These are phyloP conservation scores for Tylopilus vinaceipallidus DNA, from an alignment of 768 basidiomycete species.

Conservation along the genomic window DNA sequence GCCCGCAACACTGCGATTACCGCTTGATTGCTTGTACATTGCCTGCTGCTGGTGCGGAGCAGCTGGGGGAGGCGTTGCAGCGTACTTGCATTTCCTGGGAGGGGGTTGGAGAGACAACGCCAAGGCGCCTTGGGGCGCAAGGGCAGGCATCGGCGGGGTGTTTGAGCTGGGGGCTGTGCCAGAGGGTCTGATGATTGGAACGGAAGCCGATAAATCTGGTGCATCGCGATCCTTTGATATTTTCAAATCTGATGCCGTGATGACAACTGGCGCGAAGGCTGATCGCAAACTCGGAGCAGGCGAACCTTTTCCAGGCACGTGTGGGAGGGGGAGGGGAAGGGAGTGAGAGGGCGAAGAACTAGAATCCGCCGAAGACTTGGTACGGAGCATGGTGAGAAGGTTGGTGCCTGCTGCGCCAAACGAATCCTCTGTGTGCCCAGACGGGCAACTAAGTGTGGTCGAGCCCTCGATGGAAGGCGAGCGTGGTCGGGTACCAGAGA, in stretches of 20 bases:
- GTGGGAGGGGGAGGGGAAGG: slow-evolving; percentile 31
- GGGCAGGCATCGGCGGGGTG: slow-evolving; percentile 17
- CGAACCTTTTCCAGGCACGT: slow-evolving; percentile 15
- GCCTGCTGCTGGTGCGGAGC: slow-evolving; percentile 8
- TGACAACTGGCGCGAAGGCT: slow-evolving; percentile 16
- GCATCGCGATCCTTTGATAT: slow-evolving; percentile 38
- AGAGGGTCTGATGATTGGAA: slow-evolving; percentile 11
- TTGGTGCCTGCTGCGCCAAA: slow-evolving; percentile 55
- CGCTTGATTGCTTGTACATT: slow-evolving; percentile 26
- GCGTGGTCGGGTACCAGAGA: slow-evolving; percentile 26
- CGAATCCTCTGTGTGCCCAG: slow-evolving; percentile 46
- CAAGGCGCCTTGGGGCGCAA: slow-evolving; percentile 32
- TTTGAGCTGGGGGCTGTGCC: slow-evolving; percentile 32
- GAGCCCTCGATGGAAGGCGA: slow-evolving; percentile 42
- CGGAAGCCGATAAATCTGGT: slow-evolving; percentile 14
- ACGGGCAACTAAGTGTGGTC: slow-evolving; percentile 35
- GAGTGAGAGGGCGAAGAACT: slow-evolving; percentile 26
- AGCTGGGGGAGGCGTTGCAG: background rate
- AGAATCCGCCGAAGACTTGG: slow-evolving; percentile 35
- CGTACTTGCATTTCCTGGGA: slow-evolving; percentile 29
- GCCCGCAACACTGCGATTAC: slow-evolving; percentile 31
- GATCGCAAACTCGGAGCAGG: slow-evolving; percentile 29
- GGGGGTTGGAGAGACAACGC: slow-evolving; percentile 35
- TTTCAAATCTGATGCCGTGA: slow-evolving; percentile 34
- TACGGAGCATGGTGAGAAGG: slow-evolving; percentile 50